Base-by-base conservation (phyloP, 1,284 basidiomycete species). In the Irpex sp. region DNA sequence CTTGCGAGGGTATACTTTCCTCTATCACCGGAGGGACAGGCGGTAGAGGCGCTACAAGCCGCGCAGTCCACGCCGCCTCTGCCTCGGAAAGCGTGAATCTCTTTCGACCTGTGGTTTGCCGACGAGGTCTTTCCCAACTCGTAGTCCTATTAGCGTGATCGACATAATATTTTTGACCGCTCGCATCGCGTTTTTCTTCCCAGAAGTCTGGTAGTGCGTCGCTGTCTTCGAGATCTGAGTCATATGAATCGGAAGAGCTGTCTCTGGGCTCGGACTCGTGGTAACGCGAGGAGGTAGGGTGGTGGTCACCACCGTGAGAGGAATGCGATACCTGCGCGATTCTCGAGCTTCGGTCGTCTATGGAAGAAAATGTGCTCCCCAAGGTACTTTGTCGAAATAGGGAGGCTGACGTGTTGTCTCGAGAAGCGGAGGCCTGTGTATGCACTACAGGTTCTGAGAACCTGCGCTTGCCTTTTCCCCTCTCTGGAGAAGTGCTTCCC, bases 41-140 rank as follows among this genome's bases (percentile, higher is more conserved):
- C 17, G 47, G 52, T 26, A 58, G 51, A 15, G 59, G 54, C 19
- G 44, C 52, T 15, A 62, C 26, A 15, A 62, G 56, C 4, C 64
- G 58, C 17, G 61, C 64, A 31, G 57, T 52, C 64, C 64, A 65
- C 19, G 58, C 48, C 1, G 48, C 13, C 15, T 36, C 26, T 15
- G 52, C 15, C 9, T 51, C 26, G 8, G 26, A 8, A 19, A 54
- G 6, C 36, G 31, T 15, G 21, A 7, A 21, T 17, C n/a, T 61
- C 19, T 13, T 5, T 31, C 38, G 47, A 34, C 26, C n/a, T 36
- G 34, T 51, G 5, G 8, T 47, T 4, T 13, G 15, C 1, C n/a
- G 17, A 36, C 64, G 64, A 21, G 64, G 64, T 15, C 60, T 51
- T 13, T 63, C 56, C 64, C 64, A 65, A 15, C 61, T 63, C 5